phyloP scores from a whole-genome alignment of 495 filamentous ascomycete genomes.

The Neurospora sp. region DNA sequence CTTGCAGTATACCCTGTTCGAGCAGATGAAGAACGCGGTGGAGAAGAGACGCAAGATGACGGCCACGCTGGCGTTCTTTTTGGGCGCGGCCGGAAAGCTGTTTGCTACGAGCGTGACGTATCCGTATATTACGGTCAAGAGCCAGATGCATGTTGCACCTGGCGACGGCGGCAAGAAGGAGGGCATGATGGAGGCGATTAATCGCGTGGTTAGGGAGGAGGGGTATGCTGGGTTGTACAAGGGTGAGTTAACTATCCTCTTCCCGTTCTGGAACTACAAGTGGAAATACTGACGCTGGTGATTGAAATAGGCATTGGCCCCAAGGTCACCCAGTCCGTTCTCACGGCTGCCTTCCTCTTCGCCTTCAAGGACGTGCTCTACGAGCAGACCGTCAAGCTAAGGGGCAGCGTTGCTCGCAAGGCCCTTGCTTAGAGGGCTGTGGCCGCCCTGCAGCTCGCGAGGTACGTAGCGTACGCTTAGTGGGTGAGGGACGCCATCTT shows the following conservation, averaged over 20 bases:
- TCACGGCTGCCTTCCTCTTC: conserved; percentile 94
- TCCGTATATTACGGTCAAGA: conserved; percentile 97
- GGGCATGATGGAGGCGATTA: conserved; percentile 63
- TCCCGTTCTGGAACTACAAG: neutral
- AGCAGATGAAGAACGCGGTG: conserved; percentile 72
- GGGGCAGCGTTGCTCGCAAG: conserved; percentile 31
- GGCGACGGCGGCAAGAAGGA: conserved; percentile 51
- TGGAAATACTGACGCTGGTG: no score
- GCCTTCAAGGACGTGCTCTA: conserved; percentile 88
- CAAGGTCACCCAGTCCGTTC: conserved; percentile 91
- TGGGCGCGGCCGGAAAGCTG: conserved; percentile 90
- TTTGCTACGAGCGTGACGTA: conserved; percentile 91
- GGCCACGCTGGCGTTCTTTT: conserved; percentile 75
- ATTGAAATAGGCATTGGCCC: conserved; percentile 64
- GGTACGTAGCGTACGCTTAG: neutral
- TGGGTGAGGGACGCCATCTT: neutral
- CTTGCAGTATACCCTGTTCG: conserved; percentile 96
- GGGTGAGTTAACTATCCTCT: conserved; percentile 43
- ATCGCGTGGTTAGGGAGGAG: conserved; percentile 73
- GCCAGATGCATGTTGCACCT: conserved; percentile 81
- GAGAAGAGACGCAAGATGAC: conserved; percentile 51
- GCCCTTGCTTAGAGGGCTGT: conserved; percentile 17
- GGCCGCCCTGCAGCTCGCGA: neutral
- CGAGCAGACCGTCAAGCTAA: conserved; percentile 41
- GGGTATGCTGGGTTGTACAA: conserved; percentile 86